phyloP scores from a whole-genome alignment of 441 rosid species.

The Adansonia madagascariensis region DNA sequence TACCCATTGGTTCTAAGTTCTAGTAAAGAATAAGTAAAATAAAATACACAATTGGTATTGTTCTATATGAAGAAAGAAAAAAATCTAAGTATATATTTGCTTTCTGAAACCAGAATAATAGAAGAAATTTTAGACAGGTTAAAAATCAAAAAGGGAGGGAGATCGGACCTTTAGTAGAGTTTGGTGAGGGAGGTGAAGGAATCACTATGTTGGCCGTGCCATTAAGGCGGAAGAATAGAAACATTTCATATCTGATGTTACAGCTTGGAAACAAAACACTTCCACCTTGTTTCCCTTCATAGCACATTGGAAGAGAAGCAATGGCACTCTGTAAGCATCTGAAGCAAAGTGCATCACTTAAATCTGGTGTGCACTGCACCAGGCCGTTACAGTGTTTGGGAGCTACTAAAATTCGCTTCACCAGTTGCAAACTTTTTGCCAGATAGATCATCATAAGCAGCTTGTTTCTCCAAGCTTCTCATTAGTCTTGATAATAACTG shows the following conservation, averaged over 20 bases:
- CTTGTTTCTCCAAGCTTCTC: not conserved
- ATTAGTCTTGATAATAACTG: not conserved
- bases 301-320: not conserved
- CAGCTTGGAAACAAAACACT: slow-evolving; percentile 25
- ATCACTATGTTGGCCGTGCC: not conserved
- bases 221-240: not conserved
- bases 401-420: not conserved
- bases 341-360: slow-evolving; percentile 6
- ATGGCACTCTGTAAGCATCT: slow-evolving; percentile 15
- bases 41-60: too few relatives aligned
- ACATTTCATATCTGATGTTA: slow-evolving; percentile 19
- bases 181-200: slow-evolving; percentile 16
- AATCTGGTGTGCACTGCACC: slow-evolving; percentile 24
- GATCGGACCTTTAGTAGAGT: not conserved
- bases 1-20: too few relatives aligned
- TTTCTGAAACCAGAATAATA: not conserved
- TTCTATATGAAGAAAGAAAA: not conserved
- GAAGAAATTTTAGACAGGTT: not conserved
- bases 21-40: too few relatives aligned
- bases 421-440: slow-evolving; percentile 15
- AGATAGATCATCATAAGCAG: not conserved
- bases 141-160: not conserved
- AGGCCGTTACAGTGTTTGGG: slow-evolving; percentile 8
- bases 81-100: not conserved
- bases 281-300: slow-evolving; percentile 14